Conservation (phyloP, 2,329 filamentous ascomycete genomes). For the Grosmannia serpens region DNA sequence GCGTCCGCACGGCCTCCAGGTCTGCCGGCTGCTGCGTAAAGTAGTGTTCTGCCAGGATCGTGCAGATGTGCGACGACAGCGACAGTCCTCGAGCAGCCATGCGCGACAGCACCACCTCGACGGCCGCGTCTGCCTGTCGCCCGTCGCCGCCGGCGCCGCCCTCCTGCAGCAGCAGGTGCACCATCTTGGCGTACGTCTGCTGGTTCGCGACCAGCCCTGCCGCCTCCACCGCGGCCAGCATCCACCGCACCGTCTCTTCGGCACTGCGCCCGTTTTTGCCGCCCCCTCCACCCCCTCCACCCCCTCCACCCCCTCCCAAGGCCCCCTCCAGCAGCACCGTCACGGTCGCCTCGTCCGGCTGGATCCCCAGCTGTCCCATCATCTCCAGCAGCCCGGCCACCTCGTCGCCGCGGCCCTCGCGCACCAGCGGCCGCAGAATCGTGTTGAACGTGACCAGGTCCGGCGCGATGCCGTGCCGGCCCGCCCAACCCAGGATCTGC, state of each 20-base stretch:
- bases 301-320: slow-evolving; percentile 28
- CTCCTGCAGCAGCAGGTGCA: slow-evolving; percentile 48
- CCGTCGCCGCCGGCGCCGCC: slow-evolving; percentile 15
- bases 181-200: slow-evolving; percentile 57
- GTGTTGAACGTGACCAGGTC: slow-evolving; percentile 56
- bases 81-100: slow-evolving; percentile 43
- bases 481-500: slow-evolving; percentile 48
- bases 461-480: slow-evolving; percentile 40
- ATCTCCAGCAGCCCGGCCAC: slow-evolving; percentile 40
- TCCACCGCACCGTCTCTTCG: slow-evolving; percentile 27
- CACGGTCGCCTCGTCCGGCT: slow-evolving; percentile 58
- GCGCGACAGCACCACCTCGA: slow-evolving; percentile 49
- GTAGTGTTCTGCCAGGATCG: slow-evolving; percentile 58
- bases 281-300: slow-evolving; percentile 20
- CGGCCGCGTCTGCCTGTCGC: slow-evolving; percentile 29
- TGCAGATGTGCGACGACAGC: slow-evolving; percentile 57
- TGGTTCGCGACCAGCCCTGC: slow-evolving; percentile 47
- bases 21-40: slow-evolving; percentile 48
- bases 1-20: slow-evolving; percentile 42
- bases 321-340: slow-evolving; percentile 57
- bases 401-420: slow-evolving; percentile 32
- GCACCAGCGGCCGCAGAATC: slow-evolving; percentile 50
- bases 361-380: slow-evolving; percentile 46
- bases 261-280: background rate
- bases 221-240: slow-evolving; percentile 46